Evolutionary conservation across 306 rosid genomes (phyloP), one percentile per base, ranked within the genome.

Genomic region (Lablab purpureus): DNA sequence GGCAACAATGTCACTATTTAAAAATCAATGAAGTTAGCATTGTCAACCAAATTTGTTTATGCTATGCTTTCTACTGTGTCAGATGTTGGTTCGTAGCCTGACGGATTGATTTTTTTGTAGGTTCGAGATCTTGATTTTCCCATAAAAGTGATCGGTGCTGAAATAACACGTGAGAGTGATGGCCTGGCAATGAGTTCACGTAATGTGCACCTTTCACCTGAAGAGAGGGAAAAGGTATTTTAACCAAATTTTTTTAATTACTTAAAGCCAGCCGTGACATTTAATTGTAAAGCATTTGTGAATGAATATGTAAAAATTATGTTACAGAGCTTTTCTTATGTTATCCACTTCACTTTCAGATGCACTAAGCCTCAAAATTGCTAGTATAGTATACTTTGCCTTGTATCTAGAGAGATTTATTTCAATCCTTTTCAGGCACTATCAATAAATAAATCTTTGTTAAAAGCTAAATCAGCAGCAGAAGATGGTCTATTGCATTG

Each of bases 181-280:
- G 99, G 99, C 67, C 86, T 95, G 9, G 99, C 99, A 72, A 80
- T 91, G 99, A 90, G 99, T 82, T 95, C 98, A 0, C 94, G 99
- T 72, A 95, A 95, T 68, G 99, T 95, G 73, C 86, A 52, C 77
- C 97, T 95, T 79, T 87, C 92, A 60, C 88, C 85, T 18, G 87
- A 87, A 87, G 92, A 93, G 78, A 83, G 98, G 87, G 75, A 84
- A 74, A 87, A 91, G 97, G 99, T 95, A 21, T 78, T 73, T 74
- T 73, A 52, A 30, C 77, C 27, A 30, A 25, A 23, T 12, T 11
- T 28, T 52, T 58, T 19, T 22, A 9, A 58, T 36, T 77, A n/a
- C 71, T 68, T 15, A 1, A 76, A 19, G 27, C 13, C 43, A 54
- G 19, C 28, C 18, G 5, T 51, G 45, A 27, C 73, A 64, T 81